Conservation (phyloP, 371 early-diverging fungal genomes). For the Synchytrium microbalum region DNA sequence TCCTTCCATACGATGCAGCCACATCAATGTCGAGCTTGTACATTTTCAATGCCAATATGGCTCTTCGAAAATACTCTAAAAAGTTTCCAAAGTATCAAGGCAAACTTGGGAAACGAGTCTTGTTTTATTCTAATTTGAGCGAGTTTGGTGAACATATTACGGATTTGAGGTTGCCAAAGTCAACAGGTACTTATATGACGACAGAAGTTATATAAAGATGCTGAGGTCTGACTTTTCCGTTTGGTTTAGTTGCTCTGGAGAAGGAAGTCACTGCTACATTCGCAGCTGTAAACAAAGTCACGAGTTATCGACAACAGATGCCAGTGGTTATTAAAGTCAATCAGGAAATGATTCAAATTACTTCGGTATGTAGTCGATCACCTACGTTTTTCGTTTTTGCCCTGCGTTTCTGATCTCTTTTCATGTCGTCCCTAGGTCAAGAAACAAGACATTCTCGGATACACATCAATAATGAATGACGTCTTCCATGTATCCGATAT, state of each 20-base stretch:
- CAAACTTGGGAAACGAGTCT: conserved; percentile 31
- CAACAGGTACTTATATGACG: neutral
- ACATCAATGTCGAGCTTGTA: conserved; percentile 36
- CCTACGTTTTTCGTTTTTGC: neutral
- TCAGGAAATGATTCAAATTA: conserved; percentile 72
- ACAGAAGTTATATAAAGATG: neutral
- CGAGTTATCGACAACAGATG: conserved; percentile 60
- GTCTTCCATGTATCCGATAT: conserved; percentile 80
- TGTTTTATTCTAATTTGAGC: conserved; percentile 54
- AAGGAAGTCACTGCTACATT: conserved; percentile 14
- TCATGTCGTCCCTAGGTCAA: conserved; percentile 37
- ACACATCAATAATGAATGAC: conserved; percentile 72
- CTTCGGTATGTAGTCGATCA: conserved; percentile 22
- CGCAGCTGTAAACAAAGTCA: conserved; percentile 38
- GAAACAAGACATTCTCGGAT: conserved; percentile 53
- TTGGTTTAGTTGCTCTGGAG: conserved; percentile 49
- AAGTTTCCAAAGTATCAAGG: neutral
- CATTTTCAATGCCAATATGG: conserved; percentile 73
- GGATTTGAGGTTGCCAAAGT: neutral
- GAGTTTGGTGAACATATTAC: conserved; percentile 66
- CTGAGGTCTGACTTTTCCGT: conserved; percentile 68
- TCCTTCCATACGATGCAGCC: conserved; percentile 54
- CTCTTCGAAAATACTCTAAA: conserved; percentile 64
- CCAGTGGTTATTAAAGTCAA: conserved; percentile 79
- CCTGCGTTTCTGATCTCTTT: too few relatives aligned